These are phyloP conservation scores for Phylloporus scabripes DNA, from an alignment of 768 basidiomycete genomes.

Conservation along the genomic window DNA sequence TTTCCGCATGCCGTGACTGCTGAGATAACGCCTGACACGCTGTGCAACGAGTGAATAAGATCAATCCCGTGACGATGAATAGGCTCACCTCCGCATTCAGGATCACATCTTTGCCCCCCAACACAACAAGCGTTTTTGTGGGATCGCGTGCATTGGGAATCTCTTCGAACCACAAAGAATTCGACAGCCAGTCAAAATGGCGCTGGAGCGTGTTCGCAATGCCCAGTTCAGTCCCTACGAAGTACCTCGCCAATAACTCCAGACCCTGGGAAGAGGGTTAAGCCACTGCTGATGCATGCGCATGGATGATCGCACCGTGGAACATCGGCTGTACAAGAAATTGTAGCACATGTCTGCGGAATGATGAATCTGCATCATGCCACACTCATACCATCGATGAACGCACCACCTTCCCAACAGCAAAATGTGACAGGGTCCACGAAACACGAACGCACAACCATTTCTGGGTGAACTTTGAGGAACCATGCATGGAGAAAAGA, in stretches of 20 bases:
- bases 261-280: conserved; percentile 46
- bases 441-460: conserved; percentile 76
- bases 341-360: conserved; percentile 79
- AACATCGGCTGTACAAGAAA: conserved; percentile 72
- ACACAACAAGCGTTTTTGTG: conserved; percentile 60
- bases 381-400: background rate
- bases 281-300: conserved; percentile 1
- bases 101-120: conserved; percentile 82
- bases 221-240: conserved; percentile 83
- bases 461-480: conserved; percentile 66
- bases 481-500: conserved; percentile 88
- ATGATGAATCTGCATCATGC: background rate
- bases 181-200: conserved; percentile 82
- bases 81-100: conserved; percentile 57
- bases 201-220: conserved; percentile 80
- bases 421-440: conserved; percentile 90
- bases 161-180: conserved; percentile 87
- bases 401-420: conserved; percentile 88
- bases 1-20: conserved; percentile 66
- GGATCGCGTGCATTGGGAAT: conserved; percentile 75
- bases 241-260: conserved; percentile 80
- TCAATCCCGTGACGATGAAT: background rate
- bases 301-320: conserved; percentile 40
- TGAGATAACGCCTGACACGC: conserved; percentile 71
- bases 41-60: conserved; percentile 22